Conservation (phyloP, 768 basidiomycete species). For the Xerocomellus intermedius region DNA sequence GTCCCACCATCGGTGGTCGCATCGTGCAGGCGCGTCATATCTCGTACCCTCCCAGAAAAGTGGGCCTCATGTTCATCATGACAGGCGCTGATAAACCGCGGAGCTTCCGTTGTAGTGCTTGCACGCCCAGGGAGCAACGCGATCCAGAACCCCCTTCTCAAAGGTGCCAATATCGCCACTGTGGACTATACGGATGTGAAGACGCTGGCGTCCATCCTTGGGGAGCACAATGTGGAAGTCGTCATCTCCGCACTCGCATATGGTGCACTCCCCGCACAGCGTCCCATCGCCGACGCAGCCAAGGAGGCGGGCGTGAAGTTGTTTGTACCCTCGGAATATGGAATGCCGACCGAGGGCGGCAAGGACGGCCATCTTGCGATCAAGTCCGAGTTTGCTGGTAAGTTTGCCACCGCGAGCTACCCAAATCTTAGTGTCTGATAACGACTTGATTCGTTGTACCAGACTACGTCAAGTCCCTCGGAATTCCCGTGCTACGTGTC, state of each 20-base stretch:
- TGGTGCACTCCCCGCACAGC: constrained; percentile 26
- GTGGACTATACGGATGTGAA: constrained; percentile 30
- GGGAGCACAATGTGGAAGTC: constrained; percentile 34
- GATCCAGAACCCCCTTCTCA: constrained; percentile 16
- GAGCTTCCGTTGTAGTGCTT: constrained; percentile 27
- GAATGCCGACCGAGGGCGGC: constrained; percentile 34
- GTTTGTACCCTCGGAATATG: constrained; percentile 41
- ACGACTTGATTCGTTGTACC: background rate
- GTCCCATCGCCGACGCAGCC: constrained; percentile 34
- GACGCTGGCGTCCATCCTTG: constrained; percentile 27
- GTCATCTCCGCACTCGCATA: constrained; percentile 34
- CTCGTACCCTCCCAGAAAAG: background rate
- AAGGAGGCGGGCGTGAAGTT: constrained; percentile 37
- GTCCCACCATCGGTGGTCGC: constrained; percentile 35
- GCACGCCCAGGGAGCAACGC: constrained; percentile 23
- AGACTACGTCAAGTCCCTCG: constrained; percentile 32
- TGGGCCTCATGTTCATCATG: background rate
- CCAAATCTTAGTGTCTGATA: background rate
- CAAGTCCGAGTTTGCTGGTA: constrained; percentile 33
- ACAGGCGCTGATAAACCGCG: constrained; percentile 23
- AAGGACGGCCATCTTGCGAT: constrained; percentile 23
- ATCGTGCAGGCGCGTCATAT: constrained; percentile 27
- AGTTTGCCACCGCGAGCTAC: background rate
- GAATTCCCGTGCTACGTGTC: constrained; percentile 31
- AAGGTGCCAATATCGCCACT: constrained; percentile 25